Percentiles rank a stretch among this genome's conserved stretches.
Conservation (phyloP, 2,329 filamentous ascomycete genomes). For the Alternaria tenuissima region DNA sequence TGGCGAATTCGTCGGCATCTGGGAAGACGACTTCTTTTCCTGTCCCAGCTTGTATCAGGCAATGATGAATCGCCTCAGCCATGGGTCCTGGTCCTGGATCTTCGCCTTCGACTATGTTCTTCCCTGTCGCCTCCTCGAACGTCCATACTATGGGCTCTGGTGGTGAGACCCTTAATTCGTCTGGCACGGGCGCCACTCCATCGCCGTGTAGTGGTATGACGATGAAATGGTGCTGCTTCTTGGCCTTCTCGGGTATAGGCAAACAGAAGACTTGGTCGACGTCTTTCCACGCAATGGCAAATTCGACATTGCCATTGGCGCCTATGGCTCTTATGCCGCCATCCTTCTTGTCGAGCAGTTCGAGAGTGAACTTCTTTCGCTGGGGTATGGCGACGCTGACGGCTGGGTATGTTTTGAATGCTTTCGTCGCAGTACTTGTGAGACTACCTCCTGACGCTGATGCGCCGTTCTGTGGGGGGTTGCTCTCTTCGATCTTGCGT, state of each 20-base stretch:
- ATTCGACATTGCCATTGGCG: constrained; percentile 62
- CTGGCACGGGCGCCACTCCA: constrained; percentile 56
- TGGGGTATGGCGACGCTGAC: constrained; percentile 69
- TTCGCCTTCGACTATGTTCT: constrained; percentile 54
- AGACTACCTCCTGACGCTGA: constrained; percentile 28
- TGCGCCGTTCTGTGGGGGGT: constrained; percentile 29
- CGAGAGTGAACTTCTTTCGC: constrained; percentile 69
- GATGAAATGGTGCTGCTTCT: constrained; percentile 70
- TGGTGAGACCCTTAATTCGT: constrained; percentile 47
- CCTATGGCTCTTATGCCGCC: constrained; percentile 60
- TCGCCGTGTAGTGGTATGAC: constrained; percentile 63
- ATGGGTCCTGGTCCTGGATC: constrained; percentile 54
- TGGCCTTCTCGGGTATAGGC: constrained; percentile 70
- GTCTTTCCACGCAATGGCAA: constrained; percentile 59
- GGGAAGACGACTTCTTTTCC: constrained; percentile 62
- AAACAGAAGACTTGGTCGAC: constrained; percentile 68
- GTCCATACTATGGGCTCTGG: constrained; percentile 69
- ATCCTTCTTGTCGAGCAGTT: constrained; percentile 58
- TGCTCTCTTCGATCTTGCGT: constrained; percentile 48
- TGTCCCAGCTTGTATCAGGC: constrained; percentile 53
- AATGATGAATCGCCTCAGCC: constrained; percentile 54
- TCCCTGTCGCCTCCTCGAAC: constrained; percentile 61
- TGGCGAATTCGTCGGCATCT: constrained; percentile 65
- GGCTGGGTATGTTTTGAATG: constrained; percentile 53
- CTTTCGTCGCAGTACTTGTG: constrained; percentile 31